A percentile compares a stretch with the other conserved stretches of the same genome.
Conservation (phyloP, 306 rosid genomes). For the Arachis hypogaea region DNA sequence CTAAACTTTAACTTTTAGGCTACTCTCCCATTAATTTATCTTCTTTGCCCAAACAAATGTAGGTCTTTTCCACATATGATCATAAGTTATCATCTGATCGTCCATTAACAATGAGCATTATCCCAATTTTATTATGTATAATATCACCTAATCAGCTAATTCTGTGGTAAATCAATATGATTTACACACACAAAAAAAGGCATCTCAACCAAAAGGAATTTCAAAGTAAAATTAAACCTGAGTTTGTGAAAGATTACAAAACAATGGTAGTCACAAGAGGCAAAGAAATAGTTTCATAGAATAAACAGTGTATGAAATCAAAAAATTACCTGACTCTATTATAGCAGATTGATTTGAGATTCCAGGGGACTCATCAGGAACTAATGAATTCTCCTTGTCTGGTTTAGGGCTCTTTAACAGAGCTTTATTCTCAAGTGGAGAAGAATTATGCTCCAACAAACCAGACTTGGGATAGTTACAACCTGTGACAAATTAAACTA, state of each 20-base stretch:
- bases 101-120: no score
- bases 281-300: constrained; percentile 15
- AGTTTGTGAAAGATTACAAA: neutral
- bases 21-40: no score
- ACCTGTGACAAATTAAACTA: constrained; percentile 35
- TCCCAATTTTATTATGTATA: no score
- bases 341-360: constrained; percentile 54
- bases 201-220: neutral
- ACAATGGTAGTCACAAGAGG: constrained; percentile 25
- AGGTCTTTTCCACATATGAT: no score
- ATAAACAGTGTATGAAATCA: constrained; percentile 6
- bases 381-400: constrained; percentile 47
- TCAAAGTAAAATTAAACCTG: neutral
- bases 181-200: neutral
- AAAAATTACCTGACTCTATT: constrained; percentile 64
- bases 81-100: no score
- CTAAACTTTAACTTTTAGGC: no score
- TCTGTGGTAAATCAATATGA: no score
- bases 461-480: constrained; percentile 42
- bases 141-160: no score
- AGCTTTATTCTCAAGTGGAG: constrained; percentile 55
- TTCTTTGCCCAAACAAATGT: no score
- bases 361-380: constrained; percentile 68
- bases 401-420: constrained; percentile 52
- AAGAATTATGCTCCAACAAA: constrained; percentile 49